A percentile compares a stretch with the other conserved stretches of the same genome.
Conservation (phyloP, 1,284 basidiomycete genomes). For the Stygiomarasmius scandens region DNA sequence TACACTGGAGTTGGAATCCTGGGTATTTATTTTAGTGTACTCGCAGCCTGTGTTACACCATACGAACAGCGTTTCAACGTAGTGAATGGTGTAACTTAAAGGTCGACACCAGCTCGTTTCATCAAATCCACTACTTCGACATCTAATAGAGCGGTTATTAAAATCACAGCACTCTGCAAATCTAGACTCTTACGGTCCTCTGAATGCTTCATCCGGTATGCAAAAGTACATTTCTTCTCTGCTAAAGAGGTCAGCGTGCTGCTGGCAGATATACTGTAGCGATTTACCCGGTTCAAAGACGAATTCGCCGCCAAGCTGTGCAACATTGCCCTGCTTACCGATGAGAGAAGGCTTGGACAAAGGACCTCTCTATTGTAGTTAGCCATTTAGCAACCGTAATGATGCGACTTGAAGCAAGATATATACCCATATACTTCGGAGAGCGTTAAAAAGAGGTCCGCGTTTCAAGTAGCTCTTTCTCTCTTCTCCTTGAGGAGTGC, state of each 20-base stretch:
- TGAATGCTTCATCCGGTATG: constrained; percentile 60
- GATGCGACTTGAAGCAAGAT: not conserved
- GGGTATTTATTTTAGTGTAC: too few relatives aligned
- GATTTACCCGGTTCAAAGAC: constrained; percentile 57
- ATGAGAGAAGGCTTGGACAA: constrained; percentile 40
- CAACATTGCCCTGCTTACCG: constrained; percentile 61
- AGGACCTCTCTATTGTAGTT: not conserved
- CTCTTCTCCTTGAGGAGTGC: constrained; percentile 47
- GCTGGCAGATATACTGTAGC: not conserved
- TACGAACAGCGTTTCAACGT: not conserved
- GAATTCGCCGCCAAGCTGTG: constrained; percentile 67
- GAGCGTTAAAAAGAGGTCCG: constrained; percentile 32
- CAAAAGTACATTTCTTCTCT: constrained; percentile 48
- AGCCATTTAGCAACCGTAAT: not conserved
- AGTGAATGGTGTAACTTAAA: not conserved
- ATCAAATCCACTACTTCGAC: constrained; percentile 48
- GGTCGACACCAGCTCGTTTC: constrained; percentile 33
- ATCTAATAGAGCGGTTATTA: constrained; percentile 33
- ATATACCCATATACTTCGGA: constrained; percentile 53
- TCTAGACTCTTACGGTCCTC: constrained; percentile 54
- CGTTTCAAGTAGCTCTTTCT: constrained; percentile 49
- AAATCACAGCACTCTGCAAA: not conserved
- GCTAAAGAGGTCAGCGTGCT: not conserved
- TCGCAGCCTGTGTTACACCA: too few relatives aligned
- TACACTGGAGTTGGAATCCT: too few relatives aligned